phyloP scores from a whole-genome alignment of 352 stramenopile genomes.

The Pilasporangium apinafurcum region DNA sequence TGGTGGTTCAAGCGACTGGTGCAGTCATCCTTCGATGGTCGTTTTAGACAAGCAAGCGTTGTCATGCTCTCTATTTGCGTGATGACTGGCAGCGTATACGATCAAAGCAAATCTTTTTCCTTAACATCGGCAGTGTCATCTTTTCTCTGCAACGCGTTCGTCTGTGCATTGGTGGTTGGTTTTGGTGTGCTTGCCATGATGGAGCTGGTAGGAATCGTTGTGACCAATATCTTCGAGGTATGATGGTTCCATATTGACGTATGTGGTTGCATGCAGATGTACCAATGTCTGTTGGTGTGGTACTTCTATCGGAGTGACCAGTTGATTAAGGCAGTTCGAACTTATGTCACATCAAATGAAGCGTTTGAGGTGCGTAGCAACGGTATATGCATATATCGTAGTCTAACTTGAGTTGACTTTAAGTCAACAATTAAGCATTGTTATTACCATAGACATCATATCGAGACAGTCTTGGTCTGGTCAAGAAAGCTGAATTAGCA shows the following conservation, averaged over 20 bases:
- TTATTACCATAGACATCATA: slow-evolving; percentile 15
- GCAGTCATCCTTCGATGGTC: too few relatives aligned
- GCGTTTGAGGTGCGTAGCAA: slow-evolving; percentile 7
- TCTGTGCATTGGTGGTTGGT: background rate
- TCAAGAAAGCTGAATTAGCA: slow-evolving; percentile 58
- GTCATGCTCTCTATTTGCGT: too few relatives aligned
- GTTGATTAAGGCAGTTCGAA: background rate
- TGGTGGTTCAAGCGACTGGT: too few relatives aligned
- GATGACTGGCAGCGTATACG: too few relatives aligned
- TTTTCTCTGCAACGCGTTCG: background rate
- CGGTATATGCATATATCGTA: background rate
- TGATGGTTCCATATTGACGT: background rate
- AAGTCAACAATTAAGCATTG: too few relatives aligned
- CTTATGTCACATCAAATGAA: background rate
- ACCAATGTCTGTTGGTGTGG: slow-evolving; percentile 1
- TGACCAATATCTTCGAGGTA: too few relatives aligned
- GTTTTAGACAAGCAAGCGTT: too few relatives aligned
- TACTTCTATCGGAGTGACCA: background rate
- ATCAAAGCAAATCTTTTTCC: too few relatives aligned
- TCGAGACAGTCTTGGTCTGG: slow-evolving; percentile 20
- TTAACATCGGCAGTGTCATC: too few relatives aligned
- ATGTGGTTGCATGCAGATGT: background rate
- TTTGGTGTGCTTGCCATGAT: background rate
- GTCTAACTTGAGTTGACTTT: too few relatives aligned
- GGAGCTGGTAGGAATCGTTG: slow-evolving; percentile 3